Base-by-base conservation (phyloP, 2,329 filamentous ascomycete genomes). In the Penicillium occitanis region DNA sequence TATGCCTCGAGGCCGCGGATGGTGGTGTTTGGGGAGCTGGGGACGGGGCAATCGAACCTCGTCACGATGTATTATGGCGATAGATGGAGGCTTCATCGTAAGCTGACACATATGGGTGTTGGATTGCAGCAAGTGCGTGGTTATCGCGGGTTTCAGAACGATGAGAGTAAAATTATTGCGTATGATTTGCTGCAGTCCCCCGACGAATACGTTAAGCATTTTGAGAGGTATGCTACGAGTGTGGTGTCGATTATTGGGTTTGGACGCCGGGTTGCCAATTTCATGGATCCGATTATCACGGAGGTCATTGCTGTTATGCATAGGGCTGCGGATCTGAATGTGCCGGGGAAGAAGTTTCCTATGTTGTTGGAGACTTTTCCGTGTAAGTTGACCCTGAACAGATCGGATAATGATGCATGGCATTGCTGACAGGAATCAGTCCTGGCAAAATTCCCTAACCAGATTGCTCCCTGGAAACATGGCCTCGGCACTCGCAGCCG, bases 271-370 rank as follows among this genome's bases (percentile, higher is more conserved):
- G 81, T 84, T 57, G 64, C 67, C 3, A 69, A 65, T 50, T 68
- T 71, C 64, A 80, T 84, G 66, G 61, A 64, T 48, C 61, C 61
- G 25, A 58, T 64, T 46, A 64, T 64, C 22, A 64, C 85, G 2
- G 85, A 87, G 71, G 86, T 87, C 13, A 87, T 87, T 69, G 84
- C 84, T 2, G 76, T 85, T 50, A 87, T 87, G 85, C 85, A 87
- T 68, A 76, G 83, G 19, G 85, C 85, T 0, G 85, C 85, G 1
- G 84, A 86, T 64, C 75, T 87, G 25, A 84, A 84, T 69, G 83
- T 84, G 44, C 83, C 83, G 0, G 82, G 83, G 22, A 87, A 86
- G 74, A 82, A 75, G 0, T 86, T 85, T 69, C 85, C 83, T 28
- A 86, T 83, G 83, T 73, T 87, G 33, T 80, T 87, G 78, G 85